Evolutionary conservation across 257 asterid species (phyloP).

Genomic region (Lavandula angustifolia): DNA sequence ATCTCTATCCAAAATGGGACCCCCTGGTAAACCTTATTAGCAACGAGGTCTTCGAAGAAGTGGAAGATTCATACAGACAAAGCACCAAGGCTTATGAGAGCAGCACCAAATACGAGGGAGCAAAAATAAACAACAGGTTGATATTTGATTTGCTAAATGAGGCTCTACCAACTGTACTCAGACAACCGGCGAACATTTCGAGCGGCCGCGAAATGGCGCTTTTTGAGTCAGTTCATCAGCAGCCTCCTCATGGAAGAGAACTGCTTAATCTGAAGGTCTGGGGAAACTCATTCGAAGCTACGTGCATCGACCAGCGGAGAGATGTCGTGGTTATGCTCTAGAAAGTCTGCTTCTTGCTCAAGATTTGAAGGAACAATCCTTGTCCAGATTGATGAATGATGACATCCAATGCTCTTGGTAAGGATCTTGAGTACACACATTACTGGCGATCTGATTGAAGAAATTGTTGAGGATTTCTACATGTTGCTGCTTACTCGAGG

Average conservation of each 20-base stretch:
- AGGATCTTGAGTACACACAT: conserved; percentile 67
- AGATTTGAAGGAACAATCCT: conserved; percentile 53
- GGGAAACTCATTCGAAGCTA: conserved; percentile 51
- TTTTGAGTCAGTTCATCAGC: conserved; percentile 34
- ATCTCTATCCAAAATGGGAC: conserved; percentile 72
- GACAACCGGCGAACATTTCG: conserved; percentile 43
- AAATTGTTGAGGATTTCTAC: conserved; percentile 49
- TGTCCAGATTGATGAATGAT: conserved; percentile 60
- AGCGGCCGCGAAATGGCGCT: conserved; percentile 47
- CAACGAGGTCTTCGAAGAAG: conserved; percentile 71
- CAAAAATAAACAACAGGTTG: conserved; percentile 48
- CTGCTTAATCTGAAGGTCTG: conserved; percentile 60
- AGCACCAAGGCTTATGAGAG: conserved; percentile 48
- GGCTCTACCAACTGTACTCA: conserved; percentile 59
- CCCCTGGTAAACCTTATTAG: conserved; percentile 68
- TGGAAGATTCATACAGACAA: conserved; percentile 60
- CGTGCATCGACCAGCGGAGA: conserved; percentile 50
- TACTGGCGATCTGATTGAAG: conserved; percentile 58
- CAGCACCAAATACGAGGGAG: conserved; percentile 44
- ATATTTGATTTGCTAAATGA: conserved; percentile 75
- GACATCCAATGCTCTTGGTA: conserved; percentile 53
- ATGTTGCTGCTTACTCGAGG: conserved; percentile 3
- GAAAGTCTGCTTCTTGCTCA: conserved; percentile 67
- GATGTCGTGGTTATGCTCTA: conserved; percentile 43
- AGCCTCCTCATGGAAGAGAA: conserved; percentile 66